These are phyloP conservation scores for Paecilomyces formosus DNA, from an alignment of 2,329 filamentous ascomycete genomes.

Conservation along the genomic window DNA sequence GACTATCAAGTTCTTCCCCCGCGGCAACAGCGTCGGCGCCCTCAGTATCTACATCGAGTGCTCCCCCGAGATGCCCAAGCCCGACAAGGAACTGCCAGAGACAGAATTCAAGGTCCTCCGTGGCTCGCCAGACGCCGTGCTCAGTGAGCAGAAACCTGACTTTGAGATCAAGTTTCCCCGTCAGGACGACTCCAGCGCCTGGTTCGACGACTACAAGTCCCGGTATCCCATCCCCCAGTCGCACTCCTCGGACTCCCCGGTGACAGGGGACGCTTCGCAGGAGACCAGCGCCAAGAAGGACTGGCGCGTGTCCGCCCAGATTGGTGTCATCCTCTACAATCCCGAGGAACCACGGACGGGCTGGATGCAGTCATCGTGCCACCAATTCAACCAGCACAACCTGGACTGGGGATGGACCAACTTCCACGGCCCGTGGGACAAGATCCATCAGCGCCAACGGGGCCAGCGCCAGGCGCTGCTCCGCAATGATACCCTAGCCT, in stretches of 20 bases:
- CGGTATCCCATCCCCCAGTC: constrained; percentile 13
- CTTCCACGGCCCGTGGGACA: constrained; percentile 52
- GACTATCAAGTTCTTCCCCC: constrained; percentile 59
- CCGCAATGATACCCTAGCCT: constrained; percentile 53
- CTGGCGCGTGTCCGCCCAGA: constrained; percentile 50
- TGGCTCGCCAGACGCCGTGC: constrained; percentile 26
- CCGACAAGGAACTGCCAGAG: constrained; percentile 29
- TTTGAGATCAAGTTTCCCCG: constrained; percentile 21
- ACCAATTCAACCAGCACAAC: constrained; percentile 52
- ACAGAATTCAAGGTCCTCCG: constrained; percentile 34
- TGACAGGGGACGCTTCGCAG: constrained; percentile 1
- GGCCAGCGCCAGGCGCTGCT: constrained; percentile 53
- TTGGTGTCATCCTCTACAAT: constrained; percentile 57
- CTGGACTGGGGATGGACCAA: constrained; percentile 59
- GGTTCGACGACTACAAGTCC: constrained; percentile 23
- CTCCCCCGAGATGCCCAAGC: constrained; percentile 40
- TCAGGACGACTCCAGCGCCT: constrained; percentile 19
- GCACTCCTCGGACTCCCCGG: constrained; percentile 1
- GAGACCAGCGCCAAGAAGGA: constrained; percentile 10
- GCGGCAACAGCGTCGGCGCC: constrained; percentile 51
- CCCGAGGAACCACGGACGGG: constrained; percentile 54
- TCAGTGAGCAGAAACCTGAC: constrained; percentile 24
- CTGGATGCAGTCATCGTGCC: constrained; percentile 48
- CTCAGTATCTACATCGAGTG: constrained; percentile 57
- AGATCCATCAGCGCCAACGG: constrained; percentile 51